Evolutionary conservation across 2,329 filamentous ascomycete species (phyloP).

Genomic region (Xylariaceae sp.): DNA sequence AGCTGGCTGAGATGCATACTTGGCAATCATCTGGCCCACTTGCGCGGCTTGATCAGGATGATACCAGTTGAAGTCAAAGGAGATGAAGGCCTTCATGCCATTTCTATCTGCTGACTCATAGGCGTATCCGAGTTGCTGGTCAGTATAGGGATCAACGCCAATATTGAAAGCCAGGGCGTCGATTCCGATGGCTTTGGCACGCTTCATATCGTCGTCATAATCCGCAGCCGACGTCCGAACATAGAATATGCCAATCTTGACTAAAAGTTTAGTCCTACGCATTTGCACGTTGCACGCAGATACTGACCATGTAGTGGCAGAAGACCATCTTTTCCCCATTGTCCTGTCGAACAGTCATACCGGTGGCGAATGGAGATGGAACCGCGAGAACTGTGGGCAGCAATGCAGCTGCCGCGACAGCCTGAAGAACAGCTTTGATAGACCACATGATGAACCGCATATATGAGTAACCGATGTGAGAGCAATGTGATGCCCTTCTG

Average conservation of each 20-base stretch:
- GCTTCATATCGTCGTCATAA: conserved; percentile 46
- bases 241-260: conserved; percentile 43
- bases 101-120: conserved; percentile 46
- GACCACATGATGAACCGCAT: conserved; percentile 8
- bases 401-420: conserved; percentile 4
- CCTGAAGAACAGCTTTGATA: conserved; percentile 4
- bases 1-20: conserved; percentile 33
- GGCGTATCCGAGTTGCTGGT: conserved; percentile 45
- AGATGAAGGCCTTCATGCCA: conserved; percentile 52
- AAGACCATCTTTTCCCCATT: conserved; percentile 11
- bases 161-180: conserved; percentile 44
- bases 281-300: background rate
- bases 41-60: conserved; percentile 34
- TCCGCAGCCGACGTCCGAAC: conserved; percentile 41
- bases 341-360: conserved; percentile 4
- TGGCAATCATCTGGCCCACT: conserved; percentile 32
- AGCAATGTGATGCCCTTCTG: background rate
- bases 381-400: conserved; percentile 1
- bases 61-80: conserved; percentile 54
- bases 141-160: conserved; percentile 41
- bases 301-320: conserved; percentile 15
- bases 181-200: conserved; percentile 34
- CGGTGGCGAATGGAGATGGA: conserved; percentile 1
- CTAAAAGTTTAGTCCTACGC: background rate
- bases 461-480: background rate